Conservation (phyloP, 2,329 filamentous ascomycete genomes). For the Mycosphaerella arachidis region DNA sequence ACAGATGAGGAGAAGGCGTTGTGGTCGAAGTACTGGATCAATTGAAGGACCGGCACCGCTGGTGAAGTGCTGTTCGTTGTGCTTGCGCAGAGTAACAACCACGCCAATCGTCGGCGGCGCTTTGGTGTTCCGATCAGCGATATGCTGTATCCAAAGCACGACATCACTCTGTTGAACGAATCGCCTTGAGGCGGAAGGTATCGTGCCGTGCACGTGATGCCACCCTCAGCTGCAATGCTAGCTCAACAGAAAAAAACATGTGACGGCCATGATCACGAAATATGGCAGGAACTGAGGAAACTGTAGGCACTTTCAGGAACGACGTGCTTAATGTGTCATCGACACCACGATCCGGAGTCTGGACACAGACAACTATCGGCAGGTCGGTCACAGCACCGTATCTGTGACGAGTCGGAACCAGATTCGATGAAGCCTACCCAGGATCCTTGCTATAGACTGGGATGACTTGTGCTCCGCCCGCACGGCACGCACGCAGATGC, state of each 20-base stretch:
- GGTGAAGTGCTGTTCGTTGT: neutral
- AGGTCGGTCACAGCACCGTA: slow-evolving; percentile 9
- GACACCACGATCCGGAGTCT: slow-evolving; percentile 3
- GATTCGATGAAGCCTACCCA: slow-evolving; percentile 5
- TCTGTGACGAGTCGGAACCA: slow-evolving; percentile 11
- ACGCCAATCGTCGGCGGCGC: neutral
- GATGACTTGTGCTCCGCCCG: slow-evolving; percentile 1
- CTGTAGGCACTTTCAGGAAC: neutral
- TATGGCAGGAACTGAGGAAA: neutral
- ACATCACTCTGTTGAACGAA: too few species aligned
- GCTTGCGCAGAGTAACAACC: neutral
- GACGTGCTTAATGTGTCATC: slow-evolving; percentile 10
- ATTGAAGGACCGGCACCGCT: neutral
- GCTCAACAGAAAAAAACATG: neutral
- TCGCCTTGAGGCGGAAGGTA: neutral
- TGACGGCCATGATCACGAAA: neutral
- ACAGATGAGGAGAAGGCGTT: slow-evolving; percentile 61
- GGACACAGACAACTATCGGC: slow-evolving; percentile 9
- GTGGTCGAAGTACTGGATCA: slow-evolving; percentile 74
- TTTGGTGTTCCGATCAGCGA: neutral
- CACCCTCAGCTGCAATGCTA: neutral
- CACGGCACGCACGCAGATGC: neutral
- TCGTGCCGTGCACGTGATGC: neutral
- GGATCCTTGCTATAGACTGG: slow-evolving; percentile 1
- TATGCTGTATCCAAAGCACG: neutral